Conservation (phyloP, 2,329 filamentous ascomycete species). For the Tolypocladium paradoxum region DNA sequence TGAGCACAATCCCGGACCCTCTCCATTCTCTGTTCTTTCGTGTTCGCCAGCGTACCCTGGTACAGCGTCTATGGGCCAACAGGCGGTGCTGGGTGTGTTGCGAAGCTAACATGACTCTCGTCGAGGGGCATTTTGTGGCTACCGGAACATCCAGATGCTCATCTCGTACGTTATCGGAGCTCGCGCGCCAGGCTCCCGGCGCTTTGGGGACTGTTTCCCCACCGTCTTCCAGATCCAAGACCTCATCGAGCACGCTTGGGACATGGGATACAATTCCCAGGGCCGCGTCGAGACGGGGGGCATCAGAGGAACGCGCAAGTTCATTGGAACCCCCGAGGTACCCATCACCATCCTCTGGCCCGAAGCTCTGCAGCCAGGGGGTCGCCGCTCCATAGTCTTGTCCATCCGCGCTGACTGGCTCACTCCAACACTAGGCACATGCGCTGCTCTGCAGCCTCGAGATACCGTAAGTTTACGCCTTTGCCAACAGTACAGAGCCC, state of each 20-base stretch:
- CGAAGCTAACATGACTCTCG: not conserved
- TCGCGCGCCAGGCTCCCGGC: constrained; percentile 42
- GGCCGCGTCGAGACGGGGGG: constrained; percentile 77
- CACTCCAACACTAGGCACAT: constrained; percentile 46
- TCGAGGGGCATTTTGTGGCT: constrained; percentile 80
- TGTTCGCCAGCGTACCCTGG: too few species aligned
- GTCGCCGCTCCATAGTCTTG: not conserved
- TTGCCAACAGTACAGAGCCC: not conserved
- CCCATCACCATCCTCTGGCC: constrained; percentile 1
- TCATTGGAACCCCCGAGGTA: constrained; percentile 88
- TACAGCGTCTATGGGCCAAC: not conserved
- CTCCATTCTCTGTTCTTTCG: not conserved
- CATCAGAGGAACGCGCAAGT: constrained; percentile 81
- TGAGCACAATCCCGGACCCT: constrained; percentile 11
- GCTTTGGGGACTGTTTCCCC: constrained; percentile 54
- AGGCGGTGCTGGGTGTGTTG: not conserved
- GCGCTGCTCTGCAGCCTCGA: constrained; percentile 62
- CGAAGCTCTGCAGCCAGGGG: not conserved
- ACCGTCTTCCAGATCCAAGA: constrained; percentile 77
- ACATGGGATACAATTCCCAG: constrained; percentile 65
- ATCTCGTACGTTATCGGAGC: constrained; percentile 63
- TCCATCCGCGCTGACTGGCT: not conserved
- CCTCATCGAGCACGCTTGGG: constrained; percentile 80
- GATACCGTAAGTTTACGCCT: constrained; percentile 43
- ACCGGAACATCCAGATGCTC: constrained; percentile 90